phyloP scores from a whole-genome alignment of 139 green algal genomes.

The Gonium pectorale region DNA sequence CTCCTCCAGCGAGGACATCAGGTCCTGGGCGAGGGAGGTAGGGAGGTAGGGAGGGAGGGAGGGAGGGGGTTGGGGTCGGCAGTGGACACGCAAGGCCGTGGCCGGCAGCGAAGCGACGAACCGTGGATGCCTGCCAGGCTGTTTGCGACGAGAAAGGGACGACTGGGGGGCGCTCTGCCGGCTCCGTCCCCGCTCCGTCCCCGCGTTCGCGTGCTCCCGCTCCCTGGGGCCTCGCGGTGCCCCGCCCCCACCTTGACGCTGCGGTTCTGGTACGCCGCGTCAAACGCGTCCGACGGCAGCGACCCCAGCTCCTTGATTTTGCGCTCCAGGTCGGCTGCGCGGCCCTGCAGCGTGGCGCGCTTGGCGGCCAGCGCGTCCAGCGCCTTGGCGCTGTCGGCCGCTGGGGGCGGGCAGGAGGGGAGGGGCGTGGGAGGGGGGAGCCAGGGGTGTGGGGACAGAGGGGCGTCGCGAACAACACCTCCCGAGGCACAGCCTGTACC shows the following conservation, averaged over 20 bases:
- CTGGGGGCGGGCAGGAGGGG: neutral
- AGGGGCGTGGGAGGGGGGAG: neutral
- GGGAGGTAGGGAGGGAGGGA: neutral
- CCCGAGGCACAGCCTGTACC: too few species aligned
- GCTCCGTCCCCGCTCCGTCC: neutral
- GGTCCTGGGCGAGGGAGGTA: neutral
- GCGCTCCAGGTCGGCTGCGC: constrained; percentile 78
- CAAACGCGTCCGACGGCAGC: constrained; percentile 90
- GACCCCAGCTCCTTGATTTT: constrained; percentile 93
- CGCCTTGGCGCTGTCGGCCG: constrained; percentile 47
- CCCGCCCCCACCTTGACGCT: constrained; percentile 53
- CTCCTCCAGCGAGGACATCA: constrained; percentile 19
- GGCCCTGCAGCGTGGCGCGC: constrained; percentile 60
- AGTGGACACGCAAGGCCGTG: neutral
- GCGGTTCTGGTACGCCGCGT: constrained; percentile 75
- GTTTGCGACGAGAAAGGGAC: neutral
- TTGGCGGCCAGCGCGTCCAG: constrained; percentile 76
- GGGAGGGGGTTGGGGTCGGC: neutral
- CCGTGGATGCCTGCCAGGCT: neutral
- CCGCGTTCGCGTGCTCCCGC: neutral
- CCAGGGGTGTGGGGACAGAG: neutral
- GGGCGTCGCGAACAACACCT: too few species aligned
- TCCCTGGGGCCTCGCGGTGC: too few species aligned
- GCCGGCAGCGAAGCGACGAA: neutral
- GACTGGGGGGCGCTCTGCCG: neutral